Conservation (phyloP, 768 basidiomycete genomes). For the Pholiota microspora region DNA sequence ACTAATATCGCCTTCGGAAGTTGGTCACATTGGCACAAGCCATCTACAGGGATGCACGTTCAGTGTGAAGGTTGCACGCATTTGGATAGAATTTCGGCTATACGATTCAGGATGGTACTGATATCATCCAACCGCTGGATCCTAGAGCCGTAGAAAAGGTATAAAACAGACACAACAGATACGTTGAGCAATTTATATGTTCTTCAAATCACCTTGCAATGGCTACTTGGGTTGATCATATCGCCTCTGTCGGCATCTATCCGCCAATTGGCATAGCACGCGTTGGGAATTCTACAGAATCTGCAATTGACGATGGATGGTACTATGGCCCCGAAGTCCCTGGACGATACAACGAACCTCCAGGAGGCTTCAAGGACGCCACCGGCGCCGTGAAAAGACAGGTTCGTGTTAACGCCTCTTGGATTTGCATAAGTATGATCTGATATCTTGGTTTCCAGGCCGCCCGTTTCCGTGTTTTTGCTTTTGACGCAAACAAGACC, state of each 20-base stretch:
- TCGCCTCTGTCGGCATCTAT: slow-evolving; percentile 22
- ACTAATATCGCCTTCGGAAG: neutral
- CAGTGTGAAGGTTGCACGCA: neutral
- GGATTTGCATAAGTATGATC: too few species aligned
- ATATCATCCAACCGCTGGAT: neutral
- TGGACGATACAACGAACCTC: slow-evolving; percentile 18
- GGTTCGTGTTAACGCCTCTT: slow-evolving; percentile 14
- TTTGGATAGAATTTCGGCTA: neutral
- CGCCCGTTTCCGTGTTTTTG: slow-evolving; percentile 30
- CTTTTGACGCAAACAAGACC: slow-evolving; percentile 20
- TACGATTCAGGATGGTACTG: neutral
- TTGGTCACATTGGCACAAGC: neutral
- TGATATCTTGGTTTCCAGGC: too few species aligned
- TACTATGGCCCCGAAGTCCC: slow-evolving; percentile 29
- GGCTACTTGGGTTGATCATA: neutral
- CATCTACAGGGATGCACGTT: neutral
- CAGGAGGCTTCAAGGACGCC: slow-evolving; percentile 13
- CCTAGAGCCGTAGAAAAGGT: neutral
- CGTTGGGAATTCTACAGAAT: slow-evolving; percentile 26
- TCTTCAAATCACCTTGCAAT: neutral
- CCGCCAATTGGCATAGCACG: slow-evolving; percentile 34
- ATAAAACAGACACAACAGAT: neutral
- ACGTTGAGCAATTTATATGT: neutral
- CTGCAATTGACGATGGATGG: slow-evolving; percentile 7
- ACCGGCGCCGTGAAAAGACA: slow-evolving; percentile 25